phyloP scores from a whole-genome alignment of 208 protist species.

The Phytomonas serpens region DNA sequence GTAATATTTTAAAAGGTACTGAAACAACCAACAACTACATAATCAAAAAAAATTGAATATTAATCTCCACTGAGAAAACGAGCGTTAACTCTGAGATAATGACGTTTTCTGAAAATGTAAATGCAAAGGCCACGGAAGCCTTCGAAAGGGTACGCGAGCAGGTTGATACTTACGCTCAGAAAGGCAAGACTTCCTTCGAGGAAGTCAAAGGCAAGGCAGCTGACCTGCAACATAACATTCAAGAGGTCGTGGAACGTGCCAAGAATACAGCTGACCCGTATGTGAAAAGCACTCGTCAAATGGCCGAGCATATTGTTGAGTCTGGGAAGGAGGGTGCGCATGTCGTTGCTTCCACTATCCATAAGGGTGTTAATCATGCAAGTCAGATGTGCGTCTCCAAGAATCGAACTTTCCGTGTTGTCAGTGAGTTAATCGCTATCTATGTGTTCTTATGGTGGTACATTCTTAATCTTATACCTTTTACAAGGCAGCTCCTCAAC shows the following conservation, averaged over 20 bases:
- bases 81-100: neutral
- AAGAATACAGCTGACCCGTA: neutral
- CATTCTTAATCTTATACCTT: neutral
- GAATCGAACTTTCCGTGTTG: neutral
- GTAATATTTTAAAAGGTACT: neutral
- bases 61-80: neutral
- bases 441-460: constrained; percentile 1
- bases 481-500: neutral
- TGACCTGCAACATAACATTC: neutral
- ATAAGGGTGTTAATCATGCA: neutral
- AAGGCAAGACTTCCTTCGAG: constrained; percentile 1
- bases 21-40: neutral
- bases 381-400: neutral
- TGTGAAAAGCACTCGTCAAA: neutral
- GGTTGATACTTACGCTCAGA: neutral
- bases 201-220: neutral
- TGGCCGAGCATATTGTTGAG: neutral
- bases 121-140: neutral
- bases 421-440: neutral
- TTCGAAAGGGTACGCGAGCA: neutral
- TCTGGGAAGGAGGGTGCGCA: neutral
- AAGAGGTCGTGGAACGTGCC: neutral
- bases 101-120: neutral
- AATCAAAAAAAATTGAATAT: neutral
- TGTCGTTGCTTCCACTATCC: neutral